phyloP scores from a whole-genome alignment of 768 basidiomycete genomes.

The Mycena pura region DNA sequence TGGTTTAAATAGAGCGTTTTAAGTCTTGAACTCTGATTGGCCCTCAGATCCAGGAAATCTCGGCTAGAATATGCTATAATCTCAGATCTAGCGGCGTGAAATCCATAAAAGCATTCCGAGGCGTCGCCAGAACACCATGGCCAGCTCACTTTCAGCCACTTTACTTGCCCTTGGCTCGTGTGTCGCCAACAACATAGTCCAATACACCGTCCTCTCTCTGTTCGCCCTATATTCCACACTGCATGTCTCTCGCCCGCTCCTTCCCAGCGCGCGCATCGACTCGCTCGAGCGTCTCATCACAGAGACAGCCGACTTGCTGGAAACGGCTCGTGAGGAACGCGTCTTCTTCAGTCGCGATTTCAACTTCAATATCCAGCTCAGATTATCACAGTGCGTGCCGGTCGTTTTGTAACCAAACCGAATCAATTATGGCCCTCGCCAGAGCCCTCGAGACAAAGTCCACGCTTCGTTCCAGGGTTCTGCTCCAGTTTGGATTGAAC shows the following conservation, averaged over 20 bases:
- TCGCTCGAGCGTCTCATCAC: not conserved
- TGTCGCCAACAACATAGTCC: not conserved
- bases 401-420: not conserved
- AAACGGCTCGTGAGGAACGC: constrained; percentile 6
- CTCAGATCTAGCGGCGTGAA: too few species aligned
- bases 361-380: constrained; percentile 7
- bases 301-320: constrained; percentile 1
- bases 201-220: not conserved
- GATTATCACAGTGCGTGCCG: constrained; percentile 1
- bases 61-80: too few species aligned
- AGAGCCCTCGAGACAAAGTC: constrained; percentile 8
- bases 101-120: too few species aligned
- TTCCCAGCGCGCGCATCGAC: constrained; percentile 6
- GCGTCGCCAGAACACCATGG: too few species aligned
- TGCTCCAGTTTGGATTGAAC: not conserved
- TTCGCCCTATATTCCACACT: not conserved
- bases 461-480: not conserved
- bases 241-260: not conserved
- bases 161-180: not conserved
- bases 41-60: too few species aligned
- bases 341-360: constrained; percentile 8
- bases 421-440: not conserved
- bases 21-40: too few species aligned
- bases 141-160: constrained; percentile 1
- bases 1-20: too few species aligned